A percentile compares a stretch with the other conserved stretches of the same genome.
phyloP scores from a whole-genome alignment of 108 stramenopile species.

The Conticribra weissflogii region DNA sequence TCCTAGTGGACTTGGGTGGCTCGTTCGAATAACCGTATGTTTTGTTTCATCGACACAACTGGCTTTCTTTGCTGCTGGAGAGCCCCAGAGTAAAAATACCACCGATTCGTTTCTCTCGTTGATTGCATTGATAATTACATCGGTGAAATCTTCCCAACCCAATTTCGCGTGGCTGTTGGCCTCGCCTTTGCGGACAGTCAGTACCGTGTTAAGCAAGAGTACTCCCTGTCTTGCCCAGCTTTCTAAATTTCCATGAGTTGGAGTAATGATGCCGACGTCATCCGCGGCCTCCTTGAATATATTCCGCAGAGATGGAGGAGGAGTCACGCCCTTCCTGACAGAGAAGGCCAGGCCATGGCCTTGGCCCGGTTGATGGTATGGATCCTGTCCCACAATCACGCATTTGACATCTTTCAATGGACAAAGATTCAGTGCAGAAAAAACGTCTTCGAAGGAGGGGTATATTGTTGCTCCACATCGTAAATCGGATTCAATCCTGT shows the following conservation, averaged over 20 bases:
- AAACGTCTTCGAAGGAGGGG: conserved; percentile 84
- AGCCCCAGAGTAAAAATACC: conserved; percentile 99
- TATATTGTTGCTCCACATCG: conserved; percentile 64
- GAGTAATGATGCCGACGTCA: conserved; percentile 55
- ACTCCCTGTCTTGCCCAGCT: conserved; percentile 96
- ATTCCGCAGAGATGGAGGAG: conserved; percentile 94
- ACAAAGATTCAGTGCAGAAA: conserved; percentile 90
- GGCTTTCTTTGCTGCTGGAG: conserved; percentile 84
- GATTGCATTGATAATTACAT: conserved; percentile 74
- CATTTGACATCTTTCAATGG: conserved; percentile 80
- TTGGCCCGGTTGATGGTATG: conserved; percentile 95
- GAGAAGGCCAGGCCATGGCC: conserved; percentile 91
- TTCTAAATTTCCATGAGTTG: conserved; percentile 75
- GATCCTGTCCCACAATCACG: conserved; percentile 99
- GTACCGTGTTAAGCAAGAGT: conserved; percentile 93
- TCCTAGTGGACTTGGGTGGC: conserved; percentile 76
- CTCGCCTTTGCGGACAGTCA: conserved; percentile 91
- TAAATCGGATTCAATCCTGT: conserved; percentile 34
- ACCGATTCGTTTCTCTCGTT: conserved; percentile 47
- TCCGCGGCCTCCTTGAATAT: conserved; percentile 86
- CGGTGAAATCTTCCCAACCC: conserved; percentile 98
- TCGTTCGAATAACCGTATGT: conserved; percentile 64
- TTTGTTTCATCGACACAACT: conserved; percentile 51
- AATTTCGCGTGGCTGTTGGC: conserved; percentile 90
- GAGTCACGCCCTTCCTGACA: conserved; percentile 75